Percentiles rank a stretch among this genome's conserved stretches.
Conservation (phyloP, 345 rosid species). For the Acer campestre region DNA sequence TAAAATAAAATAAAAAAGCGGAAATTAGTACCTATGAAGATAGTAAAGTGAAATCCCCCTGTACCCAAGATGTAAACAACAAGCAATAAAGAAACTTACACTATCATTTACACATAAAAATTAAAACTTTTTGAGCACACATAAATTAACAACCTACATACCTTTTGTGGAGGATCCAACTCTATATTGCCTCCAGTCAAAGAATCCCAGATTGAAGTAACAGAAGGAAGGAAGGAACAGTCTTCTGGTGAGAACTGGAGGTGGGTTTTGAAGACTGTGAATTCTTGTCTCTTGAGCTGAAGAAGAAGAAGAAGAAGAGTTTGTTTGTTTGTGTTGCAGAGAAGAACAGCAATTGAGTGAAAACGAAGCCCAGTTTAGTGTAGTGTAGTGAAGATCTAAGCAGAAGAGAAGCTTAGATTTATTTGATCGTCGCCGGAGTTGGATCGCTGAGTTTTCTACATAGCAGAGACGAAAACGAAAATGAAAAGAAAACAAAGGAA, state of each 20-base stretch:
- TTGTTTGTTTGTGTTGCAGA: conserved; percentile 12
- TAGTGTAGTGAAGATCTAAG: too few relatives aligned
- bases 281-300: background rate
- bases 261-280: conserved; percentile 35
- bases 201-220: conserved; percentile 82
- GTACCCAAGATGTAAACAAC: conserved; percentile 57
- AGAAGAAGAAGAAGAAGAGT: conserved; percentile 23
- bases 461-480: too few relatives aligned
- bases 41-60: conserved; percentile 63
- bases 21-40: conserved; percentile 42
- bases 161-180: conserved; percentile 77
- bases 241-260: conserved; percentile 56
- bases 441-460: too few relatives aligned
- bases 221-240: conserved; percentile 58
- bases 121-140: background rate
- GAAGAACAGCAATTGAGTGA: background rate
- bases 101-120: background rate
- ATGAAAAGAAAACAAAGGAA: too few relatives aligned
- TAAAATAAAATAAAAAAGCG: background rate
- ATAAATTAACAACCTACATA: conserved; percentile 45
- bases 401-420: too few relatives aligned
- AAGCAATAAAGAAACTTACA: conserved; percentile 1
- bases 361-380: too few relatives aligned
- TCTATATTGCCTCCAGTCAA: conserved; percentile 68
- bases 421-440: too few relatives aligned